Conservation (phyloP, 495 filamentous ascomycete species). For the Letharia columbiana region DNA sequence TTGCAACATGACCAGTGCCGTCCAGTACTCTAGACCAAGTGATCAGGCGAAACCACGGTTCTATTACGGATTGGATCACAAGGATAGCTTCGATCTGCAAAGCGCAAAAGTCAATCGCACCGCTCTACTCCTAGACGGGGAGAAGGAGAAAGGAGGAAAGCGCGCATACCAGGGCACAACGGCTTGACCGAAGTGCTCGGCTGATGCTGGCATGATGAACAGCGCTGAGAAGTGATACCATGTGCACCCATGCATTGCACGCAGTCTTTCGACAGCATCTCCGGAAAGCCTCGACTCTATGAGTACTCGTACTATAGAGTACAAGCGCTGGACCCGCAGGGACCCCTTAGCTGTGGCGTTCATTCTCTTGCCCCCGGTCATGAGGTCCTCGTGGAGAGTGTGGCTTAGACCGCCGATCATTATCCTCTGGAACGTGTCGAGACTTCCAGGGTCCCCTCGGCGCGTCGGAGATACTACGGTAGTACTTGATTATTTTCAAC, state of each 20-base stretch:
- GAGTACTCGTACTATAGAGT: no score
- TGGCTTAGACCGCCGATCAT: slow-evolving; percentile 5
- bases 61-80: neutral
- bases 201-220: neutral
- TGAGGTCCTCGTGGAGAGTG: neutral
- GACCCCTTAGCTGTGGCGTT: neutral
- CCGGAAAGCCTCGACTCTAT: neutral
- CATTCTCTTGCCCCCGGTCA: no score
- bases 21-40: neutral
- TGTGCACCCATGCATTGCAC: no score
- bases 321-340: neutral
- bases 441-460: neutral
- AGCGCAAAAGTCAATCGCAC: neutral
- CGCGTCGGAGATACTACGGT: neutral
- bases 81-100: neutral
- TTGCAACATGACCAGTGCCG: neutral
- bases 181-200: slow-evolving; percentile 1
- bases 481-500: no score
- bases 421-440: neutral
- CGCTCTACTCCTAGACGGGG: neutral
- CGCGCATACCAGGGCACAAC: neutral
- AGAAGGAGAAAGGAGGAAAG: neutral
- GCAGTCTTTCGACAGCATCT: neutral
- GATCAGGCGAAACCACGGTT: neutral
- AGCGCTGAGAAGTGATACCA: no score